phyloP scores from a whole-genome alignment of 345 rosid species.

The Turnera subulata region DNA sequence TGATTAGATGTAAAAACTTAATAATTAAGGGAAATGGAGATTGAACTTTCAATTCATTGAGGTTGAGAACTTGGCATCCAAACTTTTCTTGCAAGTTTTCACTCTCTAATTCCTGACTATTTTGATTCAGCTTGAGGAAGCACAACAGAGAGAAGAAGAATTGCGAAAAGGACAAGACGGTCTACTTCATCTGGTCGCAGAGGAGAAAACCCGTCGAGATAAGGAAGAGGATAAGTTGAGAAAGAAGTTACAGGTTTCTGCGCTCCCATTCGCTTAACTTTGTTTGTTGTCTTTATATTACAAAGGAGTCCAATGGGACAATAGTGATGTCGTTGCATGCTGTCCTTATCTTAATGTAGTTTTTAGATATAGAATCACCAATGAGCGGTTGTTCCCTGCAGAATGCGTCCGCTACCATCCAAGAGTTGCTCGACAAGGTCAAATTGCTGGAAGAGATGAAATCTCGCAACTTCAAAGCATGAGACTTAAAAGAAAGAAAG shows the following conservation, averaged over 20 bases:
- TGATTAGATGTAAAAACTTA: no score
- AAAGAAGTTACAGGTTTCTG: slow-evolving; percentile 58
- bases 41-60: no score
- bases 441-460: slow-evolving; percentile 54
- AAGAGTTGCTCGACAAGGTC: slow-evolving; percentile 57
- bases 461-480: slow-evolving; percentile 20
- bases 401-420: slow-evolving; percentile 70
- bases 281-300: background rate
- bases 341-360: no score
- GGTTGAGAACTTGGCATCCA: no score
- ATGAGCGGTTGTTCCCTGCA: slow-evolving; percentile 20
- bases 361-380: background rate
- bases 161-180: slow-evolving; percentile 68
- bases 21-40: no score
- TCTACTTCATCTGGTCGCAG: slow-evolving; percentile 58
- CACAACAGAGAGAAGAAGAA: slow-evolving; percentile 46
- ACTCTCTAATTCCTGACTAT: background rate
- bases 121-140: slow-evolving; percentile 43
- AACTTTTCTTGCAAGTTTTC: background rate
- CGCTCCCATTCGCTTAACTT: background rate
- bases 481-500: no score
- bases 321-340: no score
- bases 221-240: slow-evolving; percentile 63
- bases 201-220: slow-evolving; percentile 74
- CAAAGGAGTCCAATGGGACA: no score